Evolutionary conservation across 441 rosid genomes (phyloP), one percentile per base, ranked within the genome.

Genomic region (Bocquillonia castaneifolia): DNA sequence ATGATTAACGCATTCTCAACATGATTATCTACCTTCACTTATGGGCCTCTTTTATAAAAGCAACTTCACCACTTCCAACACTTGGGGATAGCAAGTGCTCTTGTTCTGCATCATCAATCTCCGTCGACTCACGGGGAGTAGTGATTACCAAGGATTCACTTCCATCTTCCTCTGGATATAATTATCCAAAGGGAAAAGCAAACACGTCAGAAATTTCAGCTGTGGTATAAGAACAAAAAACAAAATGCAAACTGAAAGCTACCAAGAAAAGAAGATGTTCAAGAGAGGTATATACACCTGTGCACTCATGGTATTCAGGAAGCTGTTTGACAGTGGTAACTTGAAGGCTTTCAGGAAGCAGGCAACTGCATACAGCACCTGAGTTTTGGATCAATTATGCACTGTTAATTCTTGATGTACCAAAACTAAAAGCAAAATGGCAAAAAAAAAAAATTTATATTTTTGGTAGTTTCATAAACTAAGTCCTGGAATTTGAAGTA

Each of bases 321-420:
- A 85, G 69, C 80, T 82, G 86, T 63, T 87, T 89, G 45, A 89
- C 88, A 25, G 87, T 72, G 18, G 91, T 86, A 44, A 81, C 88
- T 83, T 89, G 93, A 73, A 87, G 86, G 79, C 89, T 87, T 78
- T 89, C 96, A 40, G 96, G 96, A 73, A 89, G 91, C 67, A 89
- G 77, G 69, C 96, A 89, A 66, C 91, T 84, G 52, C 93, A 89
- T 34, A 87, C 36, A 64, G 90, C 68, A 76, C 93, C 90, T 89
- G 81, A 61, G 66, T 51, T 44, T 72, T 53, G 40, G 37, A 70
- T 54, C 52, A 74, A n/a, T 34, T 3, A 10, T 17, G 40, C n/a
- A 31, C 22, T n/a, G 22, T 56, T 31, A 64, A 15, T 47, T 73
- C 50, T 34, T 34, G 48, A 12, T 50, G 17, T 13, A 25, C 3